Conservation (phyloP, 2,329 filamentous ascomycete species). For the Pseudovirgaria hyperparasitica region DNA sequence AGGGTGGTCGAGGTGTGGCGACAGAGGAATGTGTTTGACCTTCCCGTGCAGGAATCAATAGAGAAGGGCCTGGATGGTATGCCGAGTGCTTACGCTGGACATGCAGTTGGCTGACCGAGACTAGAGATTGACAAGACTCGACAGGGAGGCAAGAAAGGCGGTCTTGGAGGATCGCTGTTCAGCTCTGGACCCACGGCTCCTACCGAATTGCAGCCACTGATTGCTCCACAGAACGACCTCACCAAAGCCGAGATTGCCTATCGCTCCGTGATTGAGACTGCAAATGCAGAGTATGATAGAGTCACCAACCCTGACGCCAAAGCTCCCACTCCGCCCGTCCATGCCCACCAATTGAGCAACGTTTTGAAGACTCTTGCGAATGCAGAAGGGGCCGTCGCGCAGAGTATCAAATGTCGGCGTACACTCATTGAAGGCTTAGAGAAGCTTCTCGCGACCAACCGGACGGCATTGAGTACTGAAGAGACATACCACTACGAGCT, state of each 20-base stretch:
- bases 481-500: constrained; percentile 53
- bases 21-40: constrained; percentile 72
- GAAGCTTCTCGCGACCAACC: constrained; percentile 65
- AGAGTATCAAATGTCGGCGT: constrained; percentile 75
- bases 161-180: constrained; percentile 59
- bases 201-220: constrained; percentile 62
- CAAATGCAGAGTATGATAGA: constrained; percentile 74
- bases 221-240: constrained; percentile 59
- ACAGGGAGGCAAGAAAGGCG: constrained; percentile 38
- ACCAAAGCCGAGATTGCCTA: constrained; percentile 59
- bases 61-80: constrained; percentile 69
- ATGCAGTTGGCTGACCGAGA: constrained; percentile 5
- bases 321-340: constrained; percentile 72
- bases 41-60: constrained; percentile 64
- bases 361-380: constrained; percentile 80
- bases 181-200: constrained; percentile 48
- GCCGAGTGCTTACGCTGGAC: too few relatives aligned
- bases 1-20: constrained; percentile 93
- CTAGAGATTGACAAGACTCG: constrained; percentile 44
- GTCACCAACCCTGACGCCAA: constrained; percentile 57
- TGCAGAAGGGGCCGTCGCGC: constrained; percentile 78
- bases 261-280: constrained; percentile 54
- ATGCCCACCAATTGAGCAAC: constrained; percentile 77
- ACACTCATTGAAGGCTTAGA: constrained; percentile 70
- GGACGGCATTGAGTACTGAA: constrained; percentile 55